Evolutionary conservation across 2,329 filamentous ascomycete species (phyloP), one percentile per base, ranked within the genome.

Genomic region (Lasiodiplodia citricola): DNA sequence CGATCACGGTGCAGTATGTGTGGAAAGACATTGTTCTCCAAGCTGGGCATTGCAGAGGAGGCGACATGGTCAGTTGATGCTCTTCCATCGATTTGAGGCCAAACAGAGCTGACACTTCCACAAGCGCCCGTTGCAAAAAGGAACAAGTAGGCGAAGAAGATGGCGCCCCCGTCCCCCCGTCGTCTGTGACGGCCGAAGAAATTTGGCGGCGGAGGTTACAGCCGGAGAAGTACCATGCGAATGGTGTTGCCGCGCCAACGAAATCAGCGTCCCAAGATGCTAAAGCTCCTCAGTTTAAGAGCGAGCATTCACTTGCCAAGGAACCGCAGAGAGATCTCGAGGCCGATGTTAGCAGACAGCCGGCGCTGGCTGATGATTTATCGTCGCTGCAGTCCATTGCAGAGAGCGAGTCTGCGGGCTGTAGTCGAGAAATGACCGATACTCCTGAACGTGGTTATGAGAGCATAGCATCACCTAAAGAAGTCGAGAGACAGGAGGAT

Each of bases 131-230:
- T 18, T 64, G 60, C 14, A 64, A 52, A 50, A 52, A 52, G 13
- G 35, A 64, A 31, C 37, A 37, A 18, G 4, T 31, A 18, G 38
- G 6, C 7, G 2, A 18, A 25, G n/a, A 38, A 16, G 47, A 38
- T 11, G 14, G n/a, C 23, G 3, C 18, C 3, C 1, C 21, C 11
- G 28, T n/a, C 2, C 18, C 4, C 7, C 25, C 4, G 25, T n/a
- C n/a, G 3, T 2, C 44, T 38, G 11, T 35, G 31, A 52, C 44
- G 11, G 28, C 47, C 18, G 44, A 64, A 47, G 60, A 64, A 35
- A n/a, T 64, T 14, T 64, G 60, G 60, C 60, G 60, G 18, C 60
- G 44, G 28, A 52, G 47, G 25, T 21, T 64, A 31, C 44, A 52
- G 21, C 28, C 21, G 7, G 47, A 16, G 16, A 28, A 31, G 18